These are phyloP conservation scores for Tylopilus cervinicoccineus DNA, from an alignment of 768 basidiomycete species.

Conservation along the genomic window DNA sequence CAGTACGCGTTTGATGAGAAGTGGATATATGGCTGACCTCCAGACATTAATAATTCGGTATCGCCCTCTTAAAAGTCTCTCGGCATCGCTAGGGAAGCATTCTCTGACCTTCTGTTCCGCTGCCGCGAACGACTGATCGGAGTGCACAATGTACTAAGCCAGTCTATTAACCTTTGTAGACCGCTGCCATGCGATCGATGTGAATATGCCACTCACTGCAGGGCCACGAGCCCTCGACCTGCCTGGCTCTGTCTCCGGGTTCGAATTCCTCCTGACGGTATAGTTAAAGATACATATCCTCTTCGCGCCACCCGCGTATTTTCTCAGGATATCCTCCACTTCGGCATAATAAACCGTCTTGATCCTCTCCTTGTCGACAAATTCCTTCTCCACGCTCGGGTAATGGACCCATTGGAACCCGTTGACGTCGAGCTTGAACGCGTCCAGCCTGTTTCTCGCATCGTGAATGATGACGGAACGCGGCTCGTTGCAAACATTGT, in stretches of 20 bases:
- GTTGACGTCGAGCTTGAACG: background rate
- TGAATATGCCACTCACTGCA: background rate
- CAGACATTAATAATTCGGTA: slow-evolving; percentile 43
- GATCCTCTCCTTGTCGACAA: background rate
- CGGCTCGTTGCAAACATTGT: background rate
- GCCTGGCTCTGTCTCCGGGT: background rate
- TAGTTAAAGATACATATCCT: background rate
- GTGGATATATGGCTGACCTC: slow-evolving; percentile 19
- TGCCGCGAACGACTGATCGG: background rate
- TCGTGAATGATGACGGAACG: background rate
- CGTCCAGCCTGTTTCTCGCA: background rate
- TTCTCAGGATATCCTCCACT: background rate
- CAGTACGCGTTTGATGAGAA: no score
- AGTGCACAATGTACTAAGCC: background rate
- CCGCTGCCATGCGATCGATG: background rate
- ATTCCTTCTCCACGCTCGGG: background rate
- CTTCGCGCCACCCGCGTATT: background rate
- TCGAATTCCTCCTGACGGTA: background rate
- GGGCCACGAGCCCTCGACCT: background rate
- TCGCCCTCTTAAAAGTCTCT: slow-evolving; percentile 37
- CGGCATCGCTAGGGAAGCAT: slow-evolving; percentile 36
- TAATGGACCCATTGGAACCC: background rate
- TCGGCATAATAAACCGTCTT: background rate
- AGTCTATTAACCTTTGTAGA: background rate
- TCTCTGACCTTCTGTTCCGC: slow-evolving; percentile 4